phyloP scores from a whole-genome alignment of 176 grass and related monocot species.

The Otatea glauca region DNA sequence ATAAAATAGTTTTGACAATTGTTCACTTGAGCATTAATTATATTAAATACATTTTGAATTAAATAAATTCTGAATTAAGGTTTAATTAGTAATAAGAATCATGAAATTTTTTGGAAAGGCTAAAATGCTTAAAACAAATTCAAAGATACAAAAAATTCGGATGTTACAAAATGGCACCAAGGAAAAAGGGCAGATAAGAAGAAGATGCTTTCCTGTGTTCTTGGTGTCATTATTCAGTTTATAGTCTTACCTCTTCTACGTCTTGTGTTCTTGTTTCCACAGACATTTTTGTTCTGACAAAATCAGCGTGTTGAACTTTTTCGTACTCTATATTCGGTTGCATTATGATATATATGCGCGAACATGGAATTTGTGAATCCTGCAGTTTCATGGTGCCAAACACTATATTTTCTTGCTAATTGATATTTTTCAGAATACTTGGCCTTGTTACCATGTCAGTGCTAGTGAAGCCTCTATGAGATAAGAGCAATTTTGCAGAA shows the following conservation, averaged over 20 bases:
- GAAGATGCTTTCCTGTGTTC: slow-evolving; percentile 2
- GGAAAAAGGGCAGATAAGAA: neutral
- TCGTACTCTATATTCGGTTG: neutral
- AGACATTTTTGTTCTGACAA: neutral
- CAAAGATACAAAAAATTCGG: no score
- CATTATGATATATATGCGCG: neutral
- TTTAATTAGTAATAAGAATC: no score
- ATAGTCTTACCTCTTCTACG: neutral
- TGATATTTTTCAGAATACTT: neutral
- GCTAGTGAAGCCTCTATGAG: neutral
- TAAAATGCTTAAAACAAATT: no score
- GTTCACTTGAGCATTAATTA: no score
- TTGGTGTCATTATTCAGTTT: neutral
- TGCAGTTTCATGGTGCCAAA: no score
- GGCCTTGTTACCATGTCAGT: neutral
- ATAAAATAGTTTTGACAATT: no score
- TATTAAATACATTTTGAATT: no score
- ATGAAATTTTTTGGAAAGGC: no score
- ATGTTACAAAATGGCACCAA: slow-evolving; percentile 6
- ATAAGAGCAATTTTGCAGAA: neutral
- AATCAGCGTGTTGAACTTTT: neutral
- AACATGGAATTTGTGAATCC: no score
- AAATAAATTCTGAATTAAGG: no score
- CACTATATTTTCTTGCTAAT: neutral
- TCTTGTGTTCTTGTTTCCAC: neutral